Conservation (phyloP, 148 eudicot species). For the Arbutus unedo region DNA sequence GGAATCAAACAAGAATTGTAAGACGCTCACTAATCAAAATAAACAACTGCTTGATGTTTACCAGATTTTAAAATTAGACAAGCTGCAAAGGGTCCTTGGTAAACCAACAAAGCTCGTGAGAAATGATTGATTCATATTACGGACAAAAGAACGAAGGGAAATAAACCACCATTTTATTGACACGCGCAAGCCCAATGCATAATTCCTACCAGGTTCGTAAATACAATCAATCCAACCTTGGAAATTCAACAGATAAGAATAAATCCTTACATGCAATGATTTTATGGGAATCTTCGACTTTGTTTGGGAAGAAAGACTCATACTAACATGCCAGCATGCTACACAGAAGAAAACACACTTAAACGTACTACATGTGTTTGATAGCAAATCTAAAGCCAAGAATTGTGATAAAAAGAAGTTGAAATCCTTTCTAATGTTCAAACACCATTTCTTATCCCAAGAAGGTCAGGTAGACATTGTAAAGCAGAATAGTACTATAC, state of each 20-base stretch:
- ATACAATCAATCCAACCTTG: not conserved
- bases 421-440: not conserved
- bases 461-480: not conserved
- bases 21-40: not conserved
- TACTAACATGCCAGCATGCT: not conserved
- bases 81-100: not conserved
- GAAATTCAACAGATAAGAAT: not conserved
- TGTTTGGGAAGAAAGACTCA: not conserved
- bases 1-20: not conserved
- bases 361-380: not conserved
- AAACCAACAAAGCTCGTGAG: not conserved
- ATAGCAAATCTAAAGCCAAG: not conserved
- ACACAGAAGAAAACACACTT: not conserved
- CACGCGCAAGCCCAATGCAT: not conserved
- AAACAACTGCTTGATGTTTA: not conserved
- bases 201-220: not conserved
- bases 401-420: not conserved
- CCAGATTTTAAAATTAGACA: not conserved
- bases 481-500: not conserved
- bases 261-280: not conserved
- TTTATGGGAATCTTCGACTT: not conserved
- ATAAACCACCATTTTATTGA: not conserved
- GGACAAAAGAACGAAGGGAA: not conserved
- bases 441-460: conserved; percentile 2
- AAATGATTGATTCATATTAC: not conserved